These are phyloP conservation scores for Geranium incanum DNA, from an alignment of 441 rosid genomes.

Conservation along the genomic window DNA sequence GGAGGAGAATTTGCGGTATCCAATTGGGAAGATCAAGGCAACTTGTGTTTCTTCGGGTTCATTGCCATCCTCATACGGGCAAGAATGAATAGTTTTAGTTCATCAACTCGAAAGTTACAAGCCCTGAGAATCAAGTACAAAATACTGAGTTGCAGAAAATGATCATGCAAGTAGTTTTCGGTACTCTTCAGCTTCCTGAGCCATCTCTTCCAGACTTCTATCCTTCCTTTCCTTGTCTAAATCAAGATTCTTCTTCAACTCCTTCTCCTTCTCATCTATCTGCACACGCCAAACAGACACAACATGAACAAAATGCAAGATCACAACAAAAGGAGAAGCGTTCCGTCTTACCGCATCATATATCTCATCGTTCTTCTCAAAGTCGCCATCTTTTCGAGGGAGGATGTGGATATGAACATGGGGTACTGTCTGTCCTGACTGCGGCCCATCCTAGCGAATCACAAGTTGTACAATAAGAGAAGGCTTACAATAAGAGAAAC, in stretches of 20 bases:
- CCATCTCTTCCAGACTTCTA: slow-evolving; percentile 66
- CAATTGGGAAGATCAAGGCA: too few species aligned
- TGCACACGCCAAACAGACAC: slow-evolving; percentile 22
- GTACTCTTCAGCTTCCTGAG: slow-evolving; percentile 61
- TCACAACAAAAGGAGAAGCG: not conserved
- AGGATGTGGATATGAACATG: slow-evolving; percentile 87
- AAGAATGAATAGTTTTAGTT: not conserved
- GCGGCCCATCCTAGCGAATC: slow-evolving; percentile 65
- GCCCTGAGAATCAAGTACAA: not conserved
- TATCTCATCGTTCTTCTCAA: slow-evolving; percentile 80
- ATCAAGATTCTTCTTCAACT: slow-evolving; percentile 60
- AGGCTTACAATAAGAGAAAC: not conserved
- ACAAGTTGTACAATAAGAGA: not conserved
- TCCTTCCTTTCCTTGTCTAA: slow-evolving; percentile 71
- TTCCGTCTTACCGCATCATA: slow-evolving; percentile 62
- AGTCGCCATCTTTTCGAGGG: slow-evolving; percentile 73
- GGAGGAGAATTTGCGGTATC: too few species aligned
- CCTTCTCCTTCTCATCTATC: slow-evolving; percentile 72
- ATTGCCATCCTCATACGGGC: not conserved
- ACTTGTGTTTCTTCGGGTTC: too few species aligned
- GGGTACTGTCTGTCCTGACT: slow-evolving; percentile 84
- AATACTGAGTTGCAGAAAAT: not conserved
- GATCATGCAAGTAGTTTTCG: slow-evolving; percentile 36
- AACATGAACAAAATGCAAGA: not conserved
- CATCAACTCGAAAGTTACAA: not conserved